Conservation (phyloP, 2,329 filamentous ascomycete species). For the Cercospora sojina region DNA sequence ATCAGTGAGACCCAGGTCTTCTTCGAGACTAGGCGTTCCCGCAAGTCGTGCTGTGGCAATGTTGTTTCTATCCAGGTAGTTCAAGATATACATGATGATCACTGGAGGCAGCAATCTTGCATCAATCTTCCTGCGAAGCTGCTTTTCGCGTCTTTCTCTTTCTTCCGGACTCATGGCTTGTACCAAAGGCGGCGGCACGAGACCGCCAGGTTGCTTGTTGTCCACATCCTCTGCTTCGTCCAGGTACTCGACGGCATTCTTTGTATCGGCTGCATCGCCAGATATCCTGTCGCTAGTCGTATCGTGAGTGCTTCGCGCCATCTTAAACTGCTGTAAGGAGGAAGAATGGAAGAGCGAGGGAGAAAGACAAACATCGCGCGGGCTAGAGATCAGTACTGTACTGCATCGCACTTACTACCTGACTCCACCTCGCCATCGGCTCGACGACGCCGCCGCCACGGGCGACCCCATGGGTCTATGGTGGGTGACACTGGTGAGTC, state of each 20-base stretch:
- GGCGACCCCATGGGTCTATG: conserved; percentile 17
- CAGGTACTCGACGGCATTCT: conserved; percentile 23
- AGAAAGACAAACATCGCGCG: neutral
- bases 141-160: conserved; percentile 46
- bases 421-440: conserved; percentile 21
- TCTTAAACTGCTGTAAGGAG: neutral
- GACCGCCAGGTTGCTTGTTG: conserved; percentile 17
- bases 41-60: conserved; percentile 34
- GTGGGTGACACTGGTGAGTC: conserved; percentile 1
- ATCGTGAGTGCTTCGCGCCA: conserved; percentile 21
- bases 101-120: conserved; percentile 65
- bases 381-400: neutral
- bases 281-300: conserved; percentile 24
- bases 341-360: neutral
- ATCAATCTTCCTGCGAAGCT: conserved; percentile 69
- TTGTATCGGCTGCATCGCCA: conserved; percentile 17
- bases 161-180: conserved; percentile 22
- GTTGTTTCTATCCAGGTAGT: conserved; percentile 58
- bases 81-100: conserved; percentile 74
- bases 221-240: conserved; percentile 24
- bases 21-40: conserved; percentile 44
- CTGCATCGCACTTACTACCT: conserved; percentile 23
- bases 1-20: conserved; percentile 46
- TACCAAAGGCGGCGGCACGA: conserved; percentile 23
- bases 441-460: conserved; percentile 13